phyloP scores from a whole-genome alignment of 140 eudicot species.

The Erigeron philadelphicus region DNA sequence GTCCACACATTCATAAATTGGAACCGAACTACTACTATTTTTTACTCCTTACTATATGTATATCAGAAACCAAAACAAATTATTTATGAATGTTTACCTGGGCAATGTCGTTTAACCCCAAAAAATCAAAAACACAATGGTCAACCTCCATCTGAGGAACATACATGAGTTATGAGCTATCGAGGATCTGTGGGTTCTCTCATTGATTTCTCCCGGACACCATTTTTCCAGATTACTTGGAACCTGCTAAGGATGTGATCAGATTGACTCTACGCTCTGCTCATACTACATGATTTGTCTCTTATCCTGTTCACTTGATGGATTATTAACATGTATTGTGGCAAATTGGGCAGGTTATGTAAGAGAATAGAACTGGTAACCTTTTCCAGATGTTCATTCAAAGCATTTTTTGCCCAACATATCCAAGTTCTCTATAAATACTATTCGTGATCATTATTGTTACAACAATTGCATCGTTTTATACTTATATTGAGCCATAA shows the following conservation, averaged over 20 bases:
- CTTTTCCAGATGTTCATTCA: no score
- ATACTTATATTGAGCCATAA: no score
- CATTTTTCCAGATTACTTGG: conserved; percentile 3
- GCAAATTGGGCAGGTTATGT: background rate
- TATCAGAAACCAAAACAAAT: background rate
- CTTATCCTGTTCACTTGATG: conserved; percentile 12
- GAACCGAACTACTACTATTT: conserved; percentile 2
- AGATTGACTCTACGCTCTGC: conserved; percentile 14
- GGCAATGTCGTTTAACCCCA: background rate
- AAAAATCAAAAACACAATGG: background rate
- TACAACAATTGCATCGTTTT: background rate
- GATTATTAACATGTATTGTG: background rate
- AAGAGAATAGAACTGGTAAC: no score
- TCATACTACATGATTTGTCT: background rate
- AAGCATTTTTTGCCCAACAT: background rate
- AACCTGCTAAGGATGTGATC: background rate
- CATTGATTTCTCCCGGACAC: background rate
- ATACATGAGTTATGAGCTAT: background rate
- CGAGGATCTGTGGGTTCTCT: background rate
- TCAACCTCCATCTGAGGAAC: background rate
- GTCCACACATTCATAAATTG: conserved; percentile 2
- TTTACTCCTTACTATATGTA: background rate
- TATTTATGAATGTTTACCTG: background rate
- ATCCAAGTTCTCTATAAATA: background rate
- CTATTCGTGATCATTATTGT: background rate